phyloP scores from a whole-genome alignment of 1,284 basidiomycete species.

The Naganishia sp. region DNA sequence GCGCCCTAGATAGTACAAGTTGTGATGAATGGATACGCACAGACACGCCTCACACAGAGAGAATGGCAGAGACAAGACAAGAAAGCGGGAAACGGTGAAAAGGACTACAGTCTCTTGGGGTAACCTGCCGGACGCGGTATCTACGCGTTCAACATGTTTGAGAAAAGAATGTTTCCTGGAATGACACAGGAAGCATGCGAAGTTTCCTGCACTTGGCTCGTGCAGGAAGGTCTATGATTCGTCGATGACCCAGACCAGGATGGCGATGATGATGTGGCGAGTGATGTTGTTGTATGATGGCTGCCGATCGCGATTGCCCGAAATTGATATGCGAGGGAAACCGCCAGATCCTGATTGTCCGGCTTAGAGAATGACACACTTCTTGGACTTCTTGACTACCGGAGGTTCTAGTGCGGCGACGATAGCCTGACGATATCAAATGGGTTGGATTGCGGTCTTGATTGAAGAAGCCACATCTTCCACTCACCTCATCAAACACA shows the following conservation, averaged over 20 bases:
- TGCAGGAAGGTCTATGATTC: no score
- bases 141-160: no score
- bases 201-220: no score
- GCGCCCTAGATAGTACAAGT: slow-evolving; percentile 24
- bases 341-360: no score
- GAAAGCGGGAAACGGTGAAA: slow-evolving; percentile 1
- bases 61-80: slow-evolving; percentile 6
- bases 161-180: no score
- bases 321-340: no score
- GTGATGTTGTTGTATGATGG: slow-evolving; percentile 1
- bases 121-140: no score
- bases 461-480: background rate
- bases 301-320: no score
- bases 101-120: no score
- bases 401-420: slow-evolving; percentile 97
- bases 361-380: slow-evolving; percentile 76
- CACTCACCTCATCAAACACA: slow-evolving; percentile 94
- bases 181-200: no score
- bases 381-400: slow-evolving; percentile 76
- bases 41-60: slow-evolving; percentile 16
- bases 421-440: slow-evolving; percentile 70
- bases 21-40: slow-evolving; percentile 1
- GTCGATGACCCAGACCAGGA: no score
- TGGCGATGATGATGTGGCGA: background rate
- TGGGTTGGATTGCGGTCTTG: background rate